Evolutionary conservation across 305 asterid species (phyloP).

Genomic region (Ajuga reptans): DNA sequence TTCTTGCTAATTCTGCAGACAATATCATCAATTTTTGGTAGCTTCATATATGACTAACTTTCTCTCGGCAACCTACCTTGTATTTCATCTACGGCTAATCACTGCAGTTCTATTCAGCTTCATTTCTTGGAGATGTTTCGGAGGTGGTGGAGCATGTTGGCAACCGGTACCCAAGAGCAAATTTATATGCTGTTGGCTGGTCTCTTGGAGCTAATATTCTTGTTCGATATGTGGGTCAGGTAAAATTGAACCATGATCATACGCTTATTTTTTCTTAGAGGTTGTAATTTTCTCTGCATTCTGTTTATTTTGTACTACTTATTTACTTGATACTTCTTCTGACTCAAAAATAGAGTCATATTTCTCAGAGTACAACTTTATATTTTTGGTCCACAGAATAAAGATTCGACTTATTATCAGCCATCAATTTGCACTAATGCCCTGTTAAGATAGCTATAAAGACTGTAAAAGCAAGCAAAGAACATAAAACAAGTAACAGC

Average conservation of each 20-base stretch:
- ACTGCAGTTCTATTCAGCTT: conserved; percentile 95
- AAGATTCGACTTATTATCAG: no score
- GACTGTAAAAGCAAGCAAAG: no score
- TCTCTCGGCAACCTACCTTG: not conserved
- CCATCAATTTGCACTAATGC: no score
- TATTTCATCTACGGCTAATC: conserved; percentile 20
- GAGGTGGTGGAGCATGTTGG: conserved; percentile 72
- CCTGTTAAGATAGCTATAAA: no score
- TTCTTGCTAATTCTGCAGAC: not conserved
- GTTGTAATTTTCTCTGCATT: not conserved
- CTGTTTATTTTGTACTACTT: not conserved
- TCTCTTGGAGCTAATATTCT: conserved; percentile 96
- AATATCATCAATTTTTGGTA: not conserved
- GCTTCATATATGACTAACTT: not conserved
- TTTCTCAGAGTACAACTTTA: not conserved
- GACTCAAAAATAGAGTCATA: not conserved
- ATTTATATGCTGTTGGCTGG: conserved; percentile 88
- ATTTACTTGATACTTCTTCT: not conserved
- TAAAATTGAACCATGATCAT: conserved; percentile 20
- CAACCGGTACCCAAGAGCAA: conserved; percentile 60
- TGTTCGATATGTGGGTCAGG: conserved; percentile 86
- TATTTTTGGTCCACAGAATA: no score
- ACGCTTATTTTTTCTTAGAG: not conserved
- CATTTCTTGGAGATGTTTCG: conserved; percentile 79
- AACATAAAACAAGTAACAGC: no score